A percentile compares a stretch with the other conserved stretches of the same genome.
These are phyloP conservation scores for Mortierella claussenii DNA, from an alignment of 192 early-diverging fungal genomes.

Conservation along the genomic window DNA sequence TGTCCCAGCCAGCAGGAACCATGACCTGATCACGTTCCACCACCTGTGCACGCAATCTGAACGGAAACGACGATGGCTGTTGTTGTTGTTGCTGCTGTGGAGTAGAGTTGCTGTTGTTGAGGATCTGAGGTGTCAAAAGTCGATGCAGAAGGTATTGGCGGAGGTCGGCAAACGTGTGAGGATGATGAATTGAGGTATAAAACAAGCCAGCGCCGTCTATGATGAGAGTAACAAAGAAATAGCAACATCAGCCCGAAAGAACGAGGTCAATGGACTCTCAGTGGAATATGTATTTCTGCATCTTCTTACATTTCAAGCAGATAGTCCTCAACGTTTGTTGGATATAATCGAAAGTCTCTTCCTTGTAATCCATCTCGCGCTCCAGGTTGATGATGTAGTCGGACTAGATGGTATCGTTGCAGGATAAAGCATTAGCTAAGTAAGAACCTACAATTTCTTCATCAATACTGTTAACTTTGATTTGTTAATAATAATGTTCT, in stretches of 20 bases:
- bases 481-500: not conserved
- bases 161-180: conserved; percentile 78
- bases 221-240: not conserved
- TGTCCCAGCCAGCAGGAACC: conserved; percentile 96
- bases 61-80: conserved; percentile 60
- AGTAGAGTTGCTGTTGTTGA: conserved; percentile 9
- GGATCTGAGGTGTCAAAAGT: conserved; percentile 57
- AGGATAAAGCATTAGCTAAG: no score
- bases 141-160: conserved; percentile 87
- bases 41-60: conserved; percentile 77
- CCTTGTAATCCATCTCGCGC: conserved; percentile 84
- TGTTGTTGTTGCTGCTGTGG: conserved; percentile 10
- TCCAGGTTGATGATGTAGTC: conserved; percentile 82
- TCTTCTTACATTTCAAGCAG: conserved; percentile 84
- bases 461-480: not conserved
- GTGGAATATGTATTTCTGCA: not conserved
- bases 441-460: no score
- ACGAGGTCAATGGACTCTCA: not conserved
- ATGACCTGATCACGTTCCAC: conserved; percentile 89
- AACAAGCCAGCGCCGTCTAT: conserved; percentile 90
- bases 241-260: not conserved
- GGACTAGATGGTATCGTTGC: conserved; percentile 49
- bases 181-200: conserved; percentile 86
- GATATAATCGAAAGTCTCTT: conserved; percentile 96
- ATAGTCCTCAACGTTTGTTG: conserved; percentile 91